Conservation (phyloP, 164 flowering plant species). For the Sedum album region DNA sequence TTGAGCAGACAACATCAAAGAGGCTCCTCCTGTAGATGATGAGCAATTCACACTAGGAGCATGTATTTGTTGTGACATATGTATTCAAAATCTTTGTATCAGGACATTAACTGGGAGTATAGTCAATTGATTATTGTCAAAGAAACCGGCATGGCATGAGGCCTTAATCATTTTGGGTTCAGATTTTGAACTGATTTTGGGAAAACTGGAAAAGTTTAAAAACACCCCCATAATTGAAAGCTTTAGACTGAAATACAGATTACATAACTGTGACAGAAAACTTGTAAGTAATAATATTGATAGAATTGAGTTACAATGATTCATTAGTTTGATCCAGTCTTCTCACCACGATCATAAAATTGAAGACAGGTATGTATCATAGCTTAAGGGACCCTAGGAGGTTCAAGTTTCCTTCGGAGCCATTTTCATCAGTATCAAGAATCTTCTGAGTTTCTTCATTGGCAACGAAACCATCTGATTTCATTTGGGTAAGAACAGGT, state of each 20-base stretch:
- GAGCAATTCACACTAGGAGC: background rate
- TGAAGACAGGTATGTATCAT: background rate
- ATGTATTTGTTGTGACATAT: background rate
- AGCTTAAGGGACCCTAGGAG: background rate
- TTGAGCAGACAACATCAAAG: too few species aligned
- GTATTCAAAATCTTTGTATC: background rate
- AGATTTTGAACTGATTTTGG: background rate
- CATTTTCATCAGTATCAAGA: conserved; percentile 1
- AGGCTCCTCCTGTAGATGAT: too few species aligned
- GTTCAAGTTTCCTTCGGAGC: background rate
- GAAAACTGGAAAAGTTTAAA: background rate
- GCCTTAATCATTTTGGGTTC: too few species aligned
- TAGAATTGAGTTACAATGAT: background rate
- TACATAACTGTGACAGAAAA: background rate
- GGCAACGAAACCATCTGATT: conserved; percentile 15
- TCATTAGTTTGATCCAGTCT: background rate
- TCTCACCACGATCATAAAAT: background rate
- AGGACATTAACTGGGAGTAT: background rate
- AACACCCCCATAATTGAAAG: background rate
- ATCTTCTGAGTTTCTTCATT: conserved; percentile 19
- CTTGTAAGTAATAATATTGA: background rate
- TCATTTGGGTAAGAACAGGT: conserved; percentile 15
- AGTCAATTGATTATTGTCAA: background rate
- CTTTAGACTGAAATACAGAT: background rate
- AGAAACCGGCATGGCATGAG: background rate